A percentile compares a stretch with the other conserved stretches of the same genome.
These are phyloP conservation scores for Colletotrichum gloeosporioides DNA, from an alignment of 2,329 filamentous ascomycete species.

Conservation along the genomic window DNA sequence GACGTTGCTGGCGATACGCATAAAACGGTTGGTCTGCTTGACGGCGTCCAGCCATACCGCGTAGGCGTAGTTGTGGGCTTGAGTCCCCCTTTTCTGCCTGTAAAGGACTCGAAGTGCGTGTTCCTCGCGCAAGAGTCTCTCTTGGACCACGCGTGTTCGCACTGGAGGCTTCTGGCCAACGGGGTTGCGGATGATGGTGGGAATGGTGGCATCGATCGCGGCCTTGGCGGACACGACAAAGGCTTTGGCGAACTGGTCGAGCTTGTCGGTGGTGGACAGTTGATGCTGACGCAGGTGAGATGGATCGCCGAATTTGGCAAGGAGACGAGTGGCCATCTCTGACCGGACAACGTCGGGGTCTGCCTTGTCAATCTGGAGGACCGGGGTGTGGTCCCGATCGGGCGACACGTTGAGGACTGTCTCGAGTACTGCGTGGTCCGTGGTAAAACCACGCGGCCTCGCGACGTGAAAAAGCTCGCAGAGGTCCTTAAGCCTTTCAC, in stretches of 20 bases:
- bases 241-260: background rate
- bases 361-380: background rate
- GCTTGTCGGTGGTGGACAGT: background rate
- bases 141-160: background rate
- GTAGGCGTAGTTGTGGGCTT: background rate
- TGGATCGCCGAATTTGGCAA: background rate
- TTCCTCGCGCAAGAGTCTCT: background rate
- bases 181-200: background rate
- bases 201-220: background rate
- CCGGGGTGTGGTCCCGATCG: background rate
- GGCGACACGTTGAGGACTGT: background rate
- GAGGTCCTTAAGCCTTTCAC: background rate
- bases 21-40: background rate
- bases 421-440: background rate
- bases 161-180: background rate
- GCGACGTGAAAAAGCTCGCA: background rate
- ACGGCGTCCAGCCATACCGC: background rate
- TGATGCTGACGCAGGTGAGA: background rate
- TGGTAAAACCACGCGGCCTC: background rate
- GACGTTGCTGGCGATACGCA: background rate
- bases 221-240: background rate
- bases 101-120: background rate
- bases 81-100: background rate
- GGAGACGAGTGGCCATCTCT: background rate
- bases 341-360: background rate